Conservation (phyloP, 345 rosid genomes). For the Eucalyptus sp. region DNA sequence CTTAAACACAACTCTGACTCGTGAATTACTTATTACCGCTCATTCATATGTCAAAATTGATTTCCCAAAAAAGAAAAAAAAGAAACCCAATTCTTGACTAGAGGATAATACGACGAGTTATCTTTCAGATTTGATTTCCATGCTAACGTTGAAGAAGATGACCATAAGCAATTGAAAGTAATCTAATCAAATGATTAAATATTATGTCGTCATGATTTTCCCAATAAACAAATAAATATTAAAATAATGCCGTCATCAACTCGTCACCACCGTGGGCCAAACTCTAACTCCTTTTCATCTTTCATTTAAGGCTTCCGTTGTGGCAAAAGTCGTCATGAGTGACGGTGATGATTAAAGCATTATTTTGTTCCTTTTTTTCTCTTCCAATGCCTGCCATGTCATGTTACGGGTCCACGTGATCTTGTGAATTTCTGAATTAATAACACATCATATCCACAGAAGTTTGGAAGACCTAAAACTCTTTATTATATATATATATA, state of each 20-base stretch:
- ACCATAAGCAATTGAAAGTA: background rate
- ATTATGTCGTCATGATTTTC: background rate
- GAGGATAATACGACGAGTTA: background rate
- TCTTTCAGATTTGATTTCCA: background rate
- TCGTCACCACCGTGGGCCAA: background rate
- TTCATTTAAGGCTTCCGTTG: background rate
- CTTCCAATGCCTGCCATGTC: background rate
- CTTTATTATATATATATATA: too few relatives aligned
- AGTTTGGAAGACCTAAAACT: background rate
- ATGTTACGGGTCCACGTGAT: background rate
- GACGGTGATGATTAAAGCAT: background rate
- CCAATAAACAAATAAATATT: background rate
- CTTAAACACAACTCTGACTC: accelerated
- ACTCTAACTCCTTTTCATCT: background rate
- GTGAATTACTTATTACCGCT: background rate
- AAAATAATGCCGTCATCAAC: background rate
- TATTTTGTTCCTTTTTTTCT: background rate
- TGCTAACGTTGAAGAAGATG: background rate
- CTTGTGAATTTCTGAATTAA: background rate
- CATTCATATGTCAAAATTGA: background rate
- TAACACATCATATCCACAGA: background rate
- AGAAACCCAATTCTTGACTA: background rate
- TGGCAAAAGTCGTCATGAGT: background rate
- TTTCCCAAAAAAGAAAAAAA: background rate
- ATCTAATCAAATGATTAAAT: background rate